Conservation (phyloP, 2,329 filamentous ascomycete genomes). For the Dactylonectria estremocensis region DNA sequence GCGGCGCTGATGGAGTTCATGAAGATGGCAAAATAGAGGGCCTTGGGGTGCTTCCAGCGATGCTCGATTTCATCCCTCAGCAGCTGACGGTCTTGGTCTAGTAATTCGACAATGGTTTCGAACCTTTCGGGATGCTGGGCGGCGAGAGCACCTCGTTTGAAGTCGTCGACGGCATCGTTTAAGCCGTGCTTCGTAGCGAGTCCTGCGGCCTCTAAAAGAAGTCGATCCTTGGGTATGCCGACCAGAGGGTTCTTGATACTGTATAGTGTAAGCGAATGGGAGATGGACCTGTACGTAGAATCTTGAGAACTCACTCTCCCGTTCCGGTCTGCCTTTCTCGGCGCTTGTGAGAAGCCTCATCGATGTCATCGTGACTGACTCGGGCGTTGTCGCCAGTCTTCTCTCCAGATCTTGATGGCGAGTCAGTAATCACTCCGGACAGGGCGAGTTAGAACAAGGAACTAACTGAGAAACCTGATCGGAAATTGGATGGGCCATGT, state of each 20-base stretch:
- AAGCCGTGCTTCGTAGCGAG: background rate
- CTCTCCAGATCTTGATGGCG: too few species aligned
- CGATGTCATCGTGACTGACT: too few species aligned
- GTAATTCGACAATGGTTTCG: background rate
- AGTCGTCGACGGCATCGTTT: background rate
- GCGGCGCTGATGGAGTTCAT: constrained; percentile 70
- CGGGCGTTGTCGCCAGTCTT: too few species aligned
- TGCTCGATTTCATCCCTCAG: background rate
- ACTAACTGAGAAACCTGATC: too few species aligned
- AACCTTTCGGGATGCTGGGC: background rate
- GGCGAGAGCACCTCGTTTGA: background rate
- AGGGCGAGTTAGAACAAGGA: too few species aligned
- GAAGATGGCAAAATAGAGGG: constrained; percentile 57
- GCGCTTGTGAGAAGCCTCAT: too few species aligned
- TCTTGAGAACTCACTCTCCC: too few species aligned
- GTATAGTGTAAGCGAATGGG: background rate
- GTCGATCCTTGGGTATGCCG: background rate
- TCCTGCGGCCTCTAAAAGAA: background rate
- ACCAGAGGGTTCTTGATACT: background rate
- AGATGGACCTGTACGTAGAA: too few species aligned
- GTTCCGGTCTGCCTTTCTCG: too few species aligned
- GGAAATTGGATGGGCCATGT: too few species aligned
- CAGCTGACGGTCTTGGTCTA: background rate
- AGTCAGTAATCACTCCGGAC: too few species aligned
- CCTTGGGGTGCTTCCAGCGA: constrained; percentile 10